Conservation (phyloP, 139 green algal genomes). For the Chlorella sp. region DNA sequence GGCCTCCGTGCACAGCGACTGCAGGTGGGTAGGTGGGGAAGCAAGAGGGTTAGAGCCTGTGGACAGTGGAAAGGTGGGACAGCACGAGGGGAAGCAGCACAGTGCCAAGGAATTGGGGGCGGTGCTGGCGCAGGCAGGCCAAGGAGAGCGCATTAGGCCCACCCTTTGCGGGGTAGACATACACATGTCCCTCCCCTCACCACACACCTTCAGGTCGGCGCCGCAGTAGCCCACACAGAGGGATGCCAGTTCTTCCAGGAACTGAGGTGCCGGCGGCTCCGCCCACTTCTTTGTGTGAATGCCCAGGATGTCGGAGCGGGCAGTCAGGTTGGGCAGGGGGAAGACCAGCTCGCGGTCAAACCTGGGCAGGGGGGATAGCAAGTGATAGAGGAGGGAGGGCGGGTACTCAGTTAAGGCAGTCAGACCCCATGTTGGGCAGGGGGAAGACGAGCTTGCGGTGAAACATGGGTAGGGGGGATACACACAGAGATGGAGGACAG, state of each 20-base stretch:
- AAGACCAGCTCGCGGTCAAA: conserved; percentile 88
- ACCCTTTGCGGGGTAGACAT: too few relatives aligned
- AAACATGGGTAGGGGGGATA: not conserved
- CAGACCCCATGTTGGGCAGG: too few relatives aligned
- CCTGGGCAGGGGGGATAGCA: conserved; percentile 12
- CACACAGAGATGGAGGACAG: not conserved
- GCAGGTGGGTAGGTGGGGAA: not conserved
- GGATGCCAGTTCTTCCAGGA: conserved; percentile 78
- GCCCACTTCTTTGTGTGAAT: conserved; percentile 93
- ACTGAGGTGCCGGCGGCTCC: conserved; percentile 55
- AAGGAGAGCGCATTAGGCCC: too few relatives aligned
- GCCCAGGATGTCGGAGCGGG: conserved; percentile 82
- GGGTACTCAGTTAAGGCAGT: too few relatives aligned
- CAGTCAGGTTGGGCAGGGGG: conserved; percentile 69
- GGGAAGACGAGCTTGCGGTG: not conserved
- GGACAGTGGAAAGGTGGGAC: not conserved
- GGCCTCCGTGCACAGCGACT: conserved; percentile 93
- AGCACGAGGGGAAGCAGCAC: not conserved
- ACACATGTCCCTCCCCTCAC: not conserved
- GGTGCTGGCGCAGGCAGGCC: not conserved
- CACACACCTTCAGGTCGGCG: conserved; percentile 88
- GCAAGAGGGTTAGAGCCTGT: too few relatives aligned
- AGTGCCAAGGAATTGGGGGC: not conserved
- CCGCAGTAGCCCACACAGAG: conserved; percentile 90
- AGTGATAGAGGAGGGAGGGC: not conserved